Percentiles rank a stretch among this genome's conserved stretches.
These are phyloP conservation scores for Trichosporon faecale DNA, from an alignment of 1,284 basidiomycete genomes.

Conservation along the genomic window DNA sequence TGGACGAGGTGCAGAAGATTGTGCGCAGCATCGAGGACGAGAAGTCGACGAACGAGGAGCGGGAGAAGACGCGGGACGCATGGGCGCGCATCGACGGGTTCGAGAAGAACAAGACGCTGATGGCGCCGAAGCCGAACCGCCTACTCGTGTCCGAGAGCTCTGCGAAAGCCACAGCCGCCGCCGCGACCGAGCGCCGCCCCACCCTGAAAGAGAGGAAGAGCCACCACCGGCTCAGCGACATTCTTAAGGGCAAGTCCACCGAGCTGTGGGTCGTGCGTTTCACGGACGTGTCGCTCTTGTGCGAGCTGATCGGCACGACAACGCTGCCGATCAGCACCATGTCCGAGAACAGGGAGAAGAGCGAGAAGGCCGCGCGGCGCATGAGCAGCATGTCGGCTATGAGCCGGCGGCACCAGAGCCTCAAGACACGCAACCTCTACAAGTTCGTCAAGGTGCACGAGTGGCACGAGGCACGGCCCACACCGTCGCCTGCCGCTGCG, in stretches of 20 bases:
- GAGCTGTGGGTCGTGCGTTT: conserved; percentile 92
- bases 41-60: conserved; percentile 91
- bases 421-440: conserved; percentile 83
- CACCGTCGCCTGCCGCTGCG: conserved; percentile 7
- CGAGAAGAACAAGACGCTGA: conserved; percentile 67
- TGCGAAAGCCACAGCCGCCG: conserved; percentile 52
- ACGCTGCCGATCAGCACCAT: conserved; percentile 68
- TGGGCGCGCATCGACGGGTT: conserved; percentile 94
- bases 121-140: conserved; percentile 81
- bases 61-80: conserved; percentile 88
- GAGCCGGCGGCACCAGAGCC: conserved; percentile 65
- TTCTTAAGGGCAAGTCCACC: conserved; percentile 56
- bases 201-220: conserved; percentile 66
- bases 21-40: conserved; percentile 96
- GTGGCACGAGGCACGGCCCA: conserved; percentile 56
- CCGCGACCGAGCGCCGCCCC: background rate
- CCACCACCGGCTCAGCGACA: conserved; percentile 76
- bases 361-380: conserved; percentile 7
- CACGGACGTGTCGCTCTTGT: conserved; percentile 89
- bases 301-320: conserved; percentile 85
- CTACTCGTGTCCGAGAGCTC: conserved; percentile 75
- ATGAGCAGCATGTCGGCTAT: conserved; percentile 54
- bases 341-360: background rate
- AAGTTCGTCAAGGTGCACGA: conserved; percentile 71
- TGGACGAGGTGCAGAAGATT: conserved; percentile 91